Base-by-base conservation (phyloP, 1,139 yeast genomes). In the Magnusiomyces sp. region DNA sequence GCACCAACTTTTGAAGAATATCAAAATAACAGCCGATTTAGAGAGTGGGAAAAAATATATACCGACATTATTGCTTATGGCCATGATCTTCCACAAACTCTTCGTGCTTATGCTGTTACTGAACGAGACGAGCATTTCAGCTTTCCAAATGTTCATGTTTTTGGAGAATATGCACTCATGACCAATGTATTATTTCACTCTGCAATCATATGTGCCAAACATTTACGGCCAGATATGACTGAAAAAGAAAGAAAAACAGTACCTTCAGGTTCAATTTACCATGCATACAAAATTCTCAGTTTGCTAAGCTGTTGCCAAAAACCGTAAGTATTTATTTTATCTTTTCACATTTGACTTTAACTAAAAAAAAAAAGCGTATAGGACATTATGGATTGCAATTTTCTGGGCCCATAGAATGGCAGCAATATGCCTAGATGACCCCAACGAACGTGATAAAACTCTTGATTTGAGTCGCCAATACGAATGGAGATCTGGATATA, bases 401-500 rank as follows among this genome's bases (percentile, higher is more conserved):
- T 46, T 46, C 32, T 51, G 54, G 54, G 46, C 51, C 11, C 50
- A 51, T 23, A 36, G 50, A 10, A 45, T 38, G 9, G 51, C 54
- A 6, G 41, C 48, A 14, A 43, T 40, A 5, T 51, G 54, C 32
- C 20, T 51, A 10, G 47, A 43, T 10, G 41, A 42, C 17, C 41
- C 27, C 9, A 48, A 49, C 7, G 50, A 47, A 23, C 44, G 54
- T 7, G 49, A 46, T 14, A 50, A 51, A 11, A 51, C 51, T 10
- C 40, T 49, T 40, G 50, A 49, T 5, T 14, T 51, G 32, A 40
- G 44, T 10, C 37, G 54, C 5, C 52, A 51, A 43, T 51, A 51
- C 23, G 54, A 51, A 44, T 51, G 54, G 54, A 45, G 38, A 20
- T 49, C 54, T 3, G 54, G 54, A 10, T 49, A 43, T 33, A 48